Evolutionary conservation across 2,329 filamentous ascomycete species (phyloP).

Genomic region (Trichophaea hybrida): DNA sequence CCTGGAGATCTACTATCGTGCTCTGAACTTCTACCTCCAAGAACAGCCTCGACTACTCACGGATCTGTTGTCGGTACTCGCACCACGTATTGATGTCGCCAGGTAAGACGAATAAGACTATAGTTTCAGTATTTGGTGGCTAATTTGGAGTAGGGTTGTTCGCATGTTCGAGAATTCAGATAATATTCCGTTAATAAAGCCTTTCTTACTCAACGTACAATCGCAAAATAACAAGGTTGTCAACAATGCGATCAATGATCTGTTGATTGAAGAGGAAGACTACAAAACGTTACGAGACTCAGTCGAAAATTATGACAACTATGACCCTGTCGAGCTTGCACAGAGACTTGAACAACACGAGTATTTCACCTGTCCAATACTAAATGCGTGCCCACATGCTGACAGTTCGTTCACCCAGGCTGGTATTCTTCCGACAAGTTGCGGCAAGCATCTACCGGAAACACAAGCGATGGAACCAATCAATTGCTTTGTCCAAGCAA

Average conservation of each 20-base stretch:
- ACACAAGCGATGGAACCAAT: constrained; percentile 99
- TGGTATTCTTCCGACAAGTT: constrained; percentile 98
- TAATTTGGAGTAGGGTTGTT: constrained; percentile 51
- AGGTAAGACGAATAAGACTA: constrained; percentile 29
- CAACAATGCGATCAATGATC: constrained; percentile 94
- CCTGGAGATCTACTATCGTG: constrained; percentile 96
- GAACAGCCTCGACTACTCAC: constrained; percentile 91
- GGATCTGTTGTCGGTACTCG: constrained; percentile 83
- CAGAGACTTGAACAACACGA: constrained; percentile 93
- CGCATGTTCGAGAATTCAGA: constrained; percentile 98
- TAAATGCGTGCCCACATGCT: background rate
- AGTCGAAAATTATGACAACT: constrained; percentile 98
- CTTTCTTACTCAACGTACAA: constrained; percentile 93
- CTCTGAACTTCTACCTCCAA: constrained; percentile 46
- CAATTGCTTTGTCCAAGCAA: constrained; percentile 91
- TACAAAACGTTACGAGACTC: constrained; percentile 97
- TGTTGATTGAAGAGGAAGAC: constrained; percentile 96
- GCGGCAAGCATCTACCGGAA: constrained; percentile 97
- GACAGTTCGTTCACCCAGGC: constrained; percentile 23
- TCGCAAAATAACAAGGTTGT: constrained; percentile 95
- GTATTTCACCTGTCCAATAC: constrained; percentile 10
- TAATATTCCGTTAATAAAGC: constrained; percentile 95
- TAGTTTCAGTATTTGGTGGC: background rate
- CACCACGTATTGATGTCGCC: constrained; percentile 91
- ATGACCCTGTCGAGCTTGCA: constrained; percentile 85